Percentiles rank a stretch among this genome's conserved stretches.
Conservation (phyloP, 306 rosid species). For the Gastrolobium villosum region DNA sequence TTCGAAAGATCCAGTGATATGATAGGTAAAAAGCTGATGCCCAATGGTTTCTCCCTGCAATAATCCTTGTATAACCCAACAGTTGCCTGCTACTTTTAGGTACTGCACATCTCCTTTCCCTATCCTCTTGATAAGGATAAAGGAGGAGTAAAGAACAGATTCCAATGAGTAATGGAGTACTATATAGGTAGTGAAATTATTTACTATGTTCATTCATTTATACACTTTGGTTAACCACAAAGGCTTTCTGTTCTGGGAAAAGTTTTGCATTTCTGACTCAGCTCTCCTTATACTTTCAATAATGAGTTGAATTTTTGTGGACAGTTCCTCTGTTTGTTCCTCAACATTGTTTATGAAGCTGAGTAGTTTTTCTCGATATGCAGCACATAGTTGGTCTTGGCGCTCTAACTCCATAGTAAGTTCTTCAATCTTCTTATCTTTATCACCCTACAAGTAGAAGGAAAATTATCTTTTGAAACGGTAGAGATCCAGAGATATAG, state of each 20-base stretch:
- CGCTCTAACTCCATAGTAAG: slow-evolving; percentile 83
- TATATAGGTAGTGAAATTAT: slow-evolving; percentile 50
- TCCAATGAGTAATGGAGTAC: slow-evolving; percentile 20
- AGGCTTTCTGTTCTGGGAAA: slow-evolving; percentile 52
- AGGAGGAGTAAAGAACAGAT: slow-evolving; percentile 22
- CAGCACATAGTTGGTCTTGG: slow-evolving; percentile 77
- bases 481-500: slow-evolving; percentile 24
- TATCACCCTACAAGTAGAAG: slow-evolving; percentile 69
- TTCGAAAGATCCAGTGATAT: not conserved
- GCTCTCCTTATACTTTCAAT: slow-evolving; percentile 75
- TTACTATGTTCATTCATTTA: slow-evolving; percentile 35
- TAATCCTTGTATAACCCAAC: slow-evolving; percentile 6
- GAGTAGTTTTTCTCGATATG: slow-evolving; percentile 72
- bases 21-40: not conserved
- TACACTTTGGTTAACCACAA: slow-evolving; percentile 42
- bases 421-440: slow-evolving; percentile 87
- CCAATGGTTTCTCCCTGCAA: slow-evolving; percentile 16
- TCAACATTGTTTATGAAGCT: slow-evolving; percentile 73
- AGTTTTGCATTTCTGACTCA: slow-evolving; percentile 70
- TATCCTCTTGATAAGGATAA: not conserved
- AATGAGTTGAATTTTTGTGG: slow-evolving; percentile 71
- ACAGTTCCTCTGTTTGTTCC: slow-evolving; percentile 76
- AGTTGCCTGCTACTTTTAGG: not conserved
- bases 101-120: slow-evolving; percentile 1
- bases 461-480: slow-evolving; percentile 15